Evolutionary conservation across 106 monocot species (phyloP).

Genomic region (Gastrodia elata): DNA sequence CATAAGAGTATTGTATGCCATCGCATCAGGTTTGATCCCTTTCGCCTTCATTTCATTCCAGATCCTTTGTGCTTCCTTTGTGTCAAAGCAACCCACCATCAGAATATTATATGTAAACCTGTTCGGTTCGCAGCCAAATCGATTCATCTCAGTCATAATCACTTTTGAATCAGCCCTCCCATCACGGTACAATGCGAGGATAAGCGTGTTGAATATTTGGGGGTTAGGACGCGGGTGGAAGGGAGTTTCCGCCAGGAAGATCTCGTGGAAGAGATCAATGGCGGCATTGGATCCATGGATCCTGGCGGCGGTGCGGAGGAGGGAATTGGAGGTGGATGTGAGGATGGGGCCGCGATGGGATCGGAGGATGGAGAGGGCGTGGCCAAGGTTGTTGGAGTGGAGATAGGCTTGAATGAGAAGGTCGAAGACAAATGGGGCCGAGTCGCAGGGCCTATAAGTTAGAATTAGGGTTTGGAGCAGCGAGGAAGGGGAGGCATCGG

Average conservation of each 20-base stretch:
- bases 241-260: conserved; percentile 15
- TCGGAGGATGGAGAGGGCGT: conserved; percentile 28
- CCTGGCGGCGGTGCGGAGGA: conserved; percentile 23
- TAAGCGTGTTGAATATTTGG: conserved; percentile 46
- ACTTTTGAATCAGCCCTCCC: conserved; percentile 16
- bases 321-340: conserved; percentile 26
- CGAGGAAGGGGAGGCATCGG: neutral
- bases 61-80: conserved; percentile 26
- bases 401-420: conserved; percentile 56
- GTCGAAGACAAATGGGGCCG: conserved; percentile 75
- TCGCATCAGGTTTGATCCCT: conserved; percentile 29
- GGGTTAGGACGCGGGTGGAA: conserved; percentile 18
- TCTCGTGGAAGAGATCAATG: conserved; percentile 36
- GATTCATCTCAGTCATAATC: conserved; percentile 41
- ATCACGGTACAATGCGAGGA: conserved; percentile 43
- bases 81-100: conserved; percentile 49
- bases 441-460: conserved; percentile 49
- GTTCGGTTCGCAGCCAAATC: conserved; percentile 26
- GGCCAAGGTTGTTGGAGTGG: conserved; percentile 20
- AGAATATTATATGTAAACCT: conserved; percentile 44
- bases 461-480: conserved; percentile 28
- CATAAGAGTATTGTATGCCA: conserved; percentile 64
- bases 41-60: conserved; percentile 45
- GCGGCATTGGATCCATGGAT: conserved; percentile 27
- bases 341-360: conserved; percentile 18